Percentiles rank a stretch among this genome's conserved stretches.
Conservation (phyloP, 345 rosid genomes). For the Gossypium australe region DNA sequence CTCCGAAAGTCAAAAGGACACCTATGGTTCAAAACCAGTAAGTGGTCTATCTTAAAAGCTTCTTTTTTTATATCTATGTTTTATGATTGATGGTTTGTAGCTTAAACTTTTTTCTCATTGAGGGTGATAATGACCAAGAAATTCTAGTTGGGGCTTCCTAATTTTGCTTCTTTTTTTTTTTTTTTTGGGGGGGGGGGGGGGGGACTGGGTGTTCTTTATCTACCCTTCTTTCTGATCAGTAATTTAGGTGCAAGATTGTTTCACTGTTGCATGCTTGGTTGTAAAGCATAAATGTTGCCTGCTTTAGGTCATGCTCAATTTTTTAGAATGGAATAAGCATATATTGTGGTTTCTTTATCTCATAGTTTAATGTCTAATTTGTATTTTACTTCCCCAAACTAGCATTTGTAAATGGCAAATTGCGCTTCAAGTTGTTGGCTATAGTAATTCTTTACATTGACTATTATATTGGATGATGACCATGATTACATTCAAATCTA, state of each 20-base stretch:
- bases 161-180: not conserved
- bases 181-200: no score
- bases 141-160: not conserved
- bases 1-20: constrained; percentile 63
- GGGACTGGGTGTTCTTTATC: not conserved
- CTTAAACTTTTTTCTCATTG: not conserved
- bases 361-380: not conserved
- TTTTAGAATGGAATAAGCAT: not conserved
- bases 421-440: not conserved
- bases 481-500: not conserved
- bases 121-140: not conserved
- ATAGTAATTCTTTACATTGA: not conserved
- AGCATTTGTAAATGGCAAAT: not conserved
- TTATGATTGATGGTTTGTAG: not conserved
- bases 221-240: not conserved
- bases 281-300: not conserved
- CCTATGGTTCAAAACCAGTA: constrained; percentile 75
- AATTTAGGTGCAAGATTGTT: not conserved
- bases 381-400: not conserved
- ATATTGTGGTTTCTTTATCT: not conserved
- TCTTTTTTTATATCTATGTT: not conserved
- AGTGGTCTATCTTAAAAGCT: constrained; percentile 25
- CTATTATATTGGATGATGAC: not conserved
- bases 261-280: not conserved
- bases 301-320: not conserved